Percentiles rank a stretch among this genome's conserved stretches.
phyloP scores from a whole-genome alignment of 345 rosid genomes.

The Sonneratia alba region DNA sequence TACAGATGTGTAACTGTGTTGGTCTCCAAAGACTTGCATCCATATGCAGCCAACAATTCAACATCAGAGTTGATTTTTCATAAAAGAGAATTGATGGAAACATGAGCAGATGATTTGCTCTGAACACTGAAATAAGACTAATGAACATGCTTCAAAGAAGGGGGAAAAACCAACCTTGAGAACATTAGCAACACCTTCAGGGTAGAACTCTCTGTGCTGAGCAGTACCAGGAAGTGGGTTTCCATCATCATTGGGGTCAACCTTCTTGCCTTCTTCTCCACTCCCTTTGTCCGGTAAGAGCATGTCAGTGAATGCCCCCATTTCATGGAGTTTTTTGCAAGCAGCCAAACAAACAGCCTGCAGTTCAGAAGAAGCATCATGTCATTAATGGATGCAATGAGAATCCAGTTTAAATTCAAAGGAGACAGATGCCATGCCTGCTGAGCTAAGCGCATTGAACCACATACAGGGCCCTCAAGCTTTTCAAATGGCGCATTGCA shows the following conservation, averaged over 20 bases:
- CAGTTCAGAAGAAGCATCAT: slow-evolving; percentile 14
- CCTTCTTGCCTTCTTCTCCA: slow-evolving; percentile 71
- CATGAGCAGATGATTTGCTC: not conserved
- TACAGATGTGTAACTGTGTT: too few relatives aligned
- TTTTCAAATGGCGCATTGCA: slow-evolving; percentile 96
- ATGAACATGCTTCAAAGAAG: slow-evolving; percentile 2
- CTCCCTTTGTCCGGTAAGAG: slow-evolving; percentile 98
- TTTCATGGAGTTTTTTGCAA: slow-evolving; percentile 97
- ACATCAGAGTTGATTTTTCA: not conserved
- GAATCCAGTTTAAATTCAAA: not conserved
- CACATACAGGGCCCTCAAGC: slow-evolving; percentile 86
- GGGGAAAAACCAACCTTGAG: slow-evolving; percentile 53
- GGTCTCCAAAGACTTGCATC: not conserved
- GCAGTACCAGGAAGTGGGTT: slow-evolving; percentile 99
- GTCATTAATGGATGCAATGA: not conserved
- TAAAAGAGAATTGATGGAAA: not conserved
- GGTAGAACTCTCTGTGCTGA: slow-evolving; percentile 97
- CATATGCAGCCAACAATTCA: not conserved
- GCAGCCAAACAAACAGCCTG: slow-evolving; percentile 98
- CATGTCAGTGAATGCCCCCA: slow-evolving; percentile 99
- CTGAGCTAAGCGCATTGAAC: slow-evolving; percentile 94
- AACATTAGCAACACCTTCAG: slow-evolving; percentile 90
- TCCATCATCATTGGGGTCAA: slow-evolving; percentile 75
- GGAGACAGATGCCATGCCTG: slow-evolving; percentile 39
- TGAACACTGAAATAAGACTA: not conserved